Base-by-base conservation (phyloP, 192 early-diverging fungal genomes). In the Linnemannia elongata region DNA sequence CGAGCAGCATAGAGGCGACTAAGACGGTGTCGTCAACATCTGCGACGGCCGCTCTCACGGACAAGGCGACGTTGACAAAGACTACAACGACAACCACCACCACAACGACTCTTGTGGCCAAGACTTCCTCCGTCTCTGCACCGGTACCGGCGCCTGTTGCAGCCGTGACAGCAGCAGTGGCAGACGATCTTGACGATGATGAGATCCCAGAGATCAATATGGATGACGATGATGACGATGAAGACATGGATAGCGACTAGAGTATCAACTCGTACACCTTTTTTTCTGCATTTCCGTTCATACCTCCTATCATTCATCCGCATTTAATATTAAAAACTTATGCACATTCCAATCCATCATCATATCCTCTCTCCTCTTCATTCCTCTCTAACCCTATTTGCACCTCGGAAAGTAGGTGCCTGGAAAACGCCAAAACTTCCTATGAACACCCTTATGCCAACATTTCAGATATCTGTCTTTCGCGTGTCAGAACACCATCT, bases 171-270 rank as follows among this genome's bases (percentile, higher is more conserved):
- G 55, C 60, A 30, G n/a, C 12, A 15, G n/a, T 13, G 2, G 60
- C 27, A 15, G 70, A 80, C 12, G 84, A 80, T 20, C 78, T 81
- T 30, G 84, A 86, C 24, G 78, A 86, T 24, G 36, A 74, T 38
- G 78, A 74, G 33, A 86, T 86, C n/a, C 84, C 84, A 35, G 74
- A 75, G 1, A 86, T 86, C 30, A 81, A 86, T 54, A 86, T 86
- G 79, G 84, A 81, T 17, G 84, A 86, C 39, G 83, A 85, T 71
- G 83, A 85, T 24, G 83, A 83, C 44, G 82, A 83, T 39, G 82
- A 83, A 3, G 82, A 86, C 49, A 81, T 81, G 84, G 84, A 81
- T 68, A 81, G 79, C 76, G 84, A 86, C 22, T 86, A 81, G 63
- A 81, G 13, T 45, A 39, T 45, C 44, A 44, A 9, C 10, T 15